Base-by-base conservation (phyloP, 257 asterid genomes). In the Agastache rugosa region DNA sequence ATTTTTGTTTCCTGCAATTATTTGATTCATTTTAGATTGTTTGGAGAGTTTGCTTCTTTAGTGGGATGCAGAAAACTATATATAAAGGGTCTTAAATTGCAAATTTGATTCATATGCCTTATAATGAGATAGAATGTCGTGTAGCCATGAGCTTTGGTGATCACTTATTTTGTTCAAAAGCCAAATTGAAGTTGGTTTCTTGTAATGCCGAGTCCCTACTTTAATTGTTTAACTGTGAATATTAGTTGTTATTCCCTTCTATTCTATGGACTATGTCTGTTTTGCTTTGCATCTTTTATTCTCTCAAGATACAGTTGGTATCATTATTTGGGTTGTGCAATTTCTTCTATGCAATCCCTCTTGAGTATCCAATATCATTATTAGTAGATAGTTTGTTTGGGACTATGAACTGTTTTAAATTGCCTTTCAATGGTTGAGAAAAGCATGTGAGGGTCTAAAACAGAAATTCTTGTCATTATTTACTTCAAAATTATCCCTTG, bases 381-480 rank as follows among this genome's bases (percentile, higher is more conserved):
- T n/a, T n/a, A n/a, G n/a, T n/a, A n/a, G n/a, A n/a, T n/a, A n/a
- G n/a, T n/a, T n/a, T n/a, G n/a, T n/a, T n/a, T n/a, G n/a, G n/a
- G n/a, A n/a, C n/a, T n/a, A n/a, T n/a, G n/a, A n/a, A n/a, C n/a
- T n/a, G n/a, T n/a, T n/a, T n/a, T n/a, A n/a, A n/a, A n/a, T n/a
- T n/a, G n/a, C n/a, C n/a, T n/a, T 83, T 56, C 89, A 64, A 67
- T 9, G 53, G 80, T 80, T 87, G 77, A 83, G 84, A 75, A 76
- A 62, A 58, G 77, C 85, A 66, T 89, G 96, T 81, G 96, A 87
- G 81, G 90, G 72, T 73, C 73, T 90, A 44, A 94, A 89, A 79
- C 87, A 84, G 54, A 94, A 86, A 75, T 94, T 81, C 86, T 87
- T 94, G 75, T 80, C 91, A 63, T 85, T 80, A 51, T 94, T 87